These are phyloP conservation scores for Aspergillus fumigatus DNA, from an alignment of 2,329 filamentous ascomycete species.

Conservation along the genomic window DNA sequence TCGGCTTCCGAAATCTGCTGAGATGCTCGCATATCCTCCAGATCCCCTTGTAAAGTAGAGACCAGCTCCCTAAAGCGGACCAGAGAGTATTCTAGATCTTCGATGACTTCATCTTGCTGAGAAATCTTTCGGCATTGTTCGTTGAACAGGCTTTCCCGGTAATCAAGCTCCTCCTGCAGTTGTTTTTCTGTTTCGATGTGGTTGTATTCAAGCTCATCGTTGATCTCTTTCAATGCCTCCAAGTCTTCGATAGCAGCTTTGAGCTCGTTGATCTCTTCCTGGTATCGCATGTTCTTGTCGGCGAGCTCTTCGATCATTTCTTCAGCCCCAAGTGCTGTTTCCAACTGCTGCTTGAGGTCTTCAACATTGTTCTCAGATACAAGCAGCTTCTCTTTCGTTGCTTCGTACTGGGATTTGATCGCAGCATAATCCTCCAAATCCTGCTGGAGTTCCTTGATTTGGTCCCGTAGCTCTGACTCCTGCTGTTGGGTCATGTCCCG, in stretches of 20 bases:
- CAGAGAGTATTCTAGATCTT: slow-evolving; percentile 87
- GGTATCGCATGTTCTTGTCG: slow-evolving; percentile 77
- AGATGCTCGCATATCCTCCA: slow-evolving; percentile 88
- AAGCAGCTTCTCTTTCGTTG: slow-evolving; percentile 66
- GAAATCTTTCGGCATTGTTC: slow-evolving; percentile 70
- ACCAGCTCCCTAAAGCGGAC: slow-evolving; percentile 86
- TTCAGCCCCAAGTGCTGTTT: slow-evolving; percentile 81
- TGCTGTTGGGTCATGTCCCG: slow-evolving; percentile 84
- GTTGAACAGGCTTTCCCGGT: slow-evolving; percentile 76
- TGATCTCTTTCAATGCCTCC: slow-evolving; percentile 84
- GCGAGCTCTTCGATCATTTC: slow-evolving; percentile 92
- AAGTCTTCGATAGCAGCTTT: slow-evolving; percentile 79
- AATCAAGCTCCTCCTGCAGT: slow-evolving; percentile 87
- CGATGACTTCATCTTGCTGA: slow-evolving; percentile 73
- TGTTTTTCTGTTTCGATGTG: slow-evolving; percentile 92
- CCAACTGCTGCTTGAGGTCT: slow-evolving; percentile 84
- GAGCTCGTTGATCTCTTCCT: slow-evolving; percentile 78
- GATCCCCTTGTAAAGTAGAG: slow-evolving; percentile 73
- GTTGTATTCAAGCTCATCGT: slow-evolving; percentile 89
- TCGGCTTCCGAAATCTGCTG: slow-evolving; percentile 90
- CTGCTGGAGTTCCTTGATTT: slow-evolving; percentile 69
- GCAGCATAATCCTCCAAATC: slow-evolving; percentile 64
- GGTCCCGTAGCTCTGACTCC: slow-evolving; percentile 70
- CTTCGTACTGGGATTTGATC: slow-evolving; percentile 65
- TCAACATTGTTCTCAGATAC: slow-evolving; percentile 72